Base-by-base conservation (phyloP, 768 basidiomycete genomes). In the Baorangia bicolor region DNA sequence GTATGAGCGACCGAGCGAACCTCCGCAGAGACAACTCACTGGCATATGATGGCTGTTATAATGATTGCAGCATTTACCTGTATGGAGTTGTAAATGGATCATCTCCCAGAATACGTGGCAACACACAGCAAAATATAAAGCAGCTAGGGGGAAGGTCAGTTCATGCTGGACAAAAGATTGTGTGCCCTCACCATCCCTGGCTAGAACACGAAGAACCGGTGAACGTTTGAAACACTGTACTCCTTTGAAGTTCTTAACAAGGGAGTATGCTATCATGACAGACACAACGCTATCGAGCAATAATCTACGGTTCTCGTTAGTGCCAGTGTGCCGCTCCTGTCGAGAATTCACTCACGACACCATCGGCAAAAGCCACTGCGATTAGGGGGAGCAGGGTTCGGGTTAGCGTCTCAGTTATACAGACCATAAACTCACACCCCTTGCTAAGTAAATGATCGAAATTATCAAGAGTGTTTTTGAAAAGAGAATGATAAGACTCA, bases 121-220 rank as follows among this genome's bases (percentile, higher is more conserved):
- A 51, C 49, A 18, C 4, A 56, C 55, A 21, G 11, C 10, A 20
- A 52, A 56, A 38, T 31, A 56, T 20, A 44, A 4, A 9, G 8
- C 9, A 37, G 49, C 55, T 56, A 40, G n/a, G 23, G 18, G 16
- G 21, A 46, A 31, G 47, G 21, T 53, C 28, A 47, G 35, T 46
- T 27, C 1, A 23, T 21, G n/a, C 2, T 10, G n/a, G 20, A 28
- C 11, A 27, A 28, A 27, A 16, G 9, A 42, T 55, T 53, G 21
- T 14, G 27, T 23, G 18, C n/a, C 10, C 60, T 61, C 40, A 61
- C 60, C 60, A 38, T 61, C 60, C 34, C 21, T 28, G 14, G 41
- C 9, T 5, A 61, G 60, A 20, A 47, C 4, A 18, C 4, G 27
- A 11, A 58, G 14, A 8, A 63, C 48, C 3, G 13, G 10, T 14